Percentiles rank a stretch among this genome's conserved stretches.
These are phyloP conservation scores for Eucalyptus leucophloia DNA, from an alignment of 345 rosid species.

Conservation along the genomic window DNA sequence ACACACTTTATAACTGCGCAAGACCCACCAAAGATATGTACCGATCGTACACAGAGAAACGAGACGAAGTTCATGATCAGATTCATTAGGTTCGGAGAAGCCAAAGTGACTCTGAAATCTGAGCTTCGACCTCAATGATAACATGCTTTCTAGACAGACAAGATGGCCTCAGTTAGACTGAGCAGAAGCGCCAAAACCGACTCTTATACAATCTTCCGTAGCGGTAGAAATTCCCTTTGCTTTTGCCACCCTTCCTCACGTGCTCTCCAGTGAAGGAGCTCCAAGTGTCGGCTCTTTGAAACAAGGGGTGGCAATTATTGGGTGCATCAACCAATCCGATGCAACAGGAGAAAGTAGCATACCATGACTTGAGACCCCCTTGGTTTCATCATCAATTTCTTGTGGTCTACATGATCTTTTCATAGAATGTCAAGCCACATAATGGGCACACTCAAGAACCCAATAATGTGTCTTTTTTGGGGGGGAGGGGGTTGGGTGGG, in stretches of 20 bases:
- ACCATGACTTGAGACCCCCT: not conserved
- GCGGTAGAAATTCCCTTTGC: not conserved
- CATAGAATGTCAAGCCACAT: not conserved
- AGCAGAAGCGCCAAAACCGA: not conserved
- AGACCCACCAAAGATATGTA: not conserved
- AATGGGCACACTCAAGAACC: not conserved
- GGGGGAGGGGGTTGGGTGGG: too few relatives aligned
- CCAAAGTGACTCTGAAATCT: not conserved
- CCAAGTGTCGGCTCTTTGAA: not conserved
- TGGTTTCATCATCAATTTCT: not conserved
- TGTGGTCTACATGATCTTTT: not conserved
- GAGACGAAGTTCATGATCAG: not conserved
- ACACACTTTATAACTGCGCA: not conserved
- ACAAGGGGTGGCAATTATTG: not conserved
- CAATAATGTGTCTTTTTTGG: not conserved
- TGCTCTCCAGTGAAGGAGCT: not conserved
- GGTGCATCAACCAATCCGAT: not conserved
- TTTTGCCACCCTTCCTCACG: not conserved
- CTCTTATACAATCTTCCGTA: not conserved
- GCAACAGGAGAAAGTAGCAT: not conserved
- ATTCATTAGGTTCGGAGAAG: not conserved
- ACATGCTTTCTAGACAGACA: not conserved
- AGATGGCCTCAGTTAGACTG: not conserved
- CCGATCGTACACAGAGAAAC: not conserved
- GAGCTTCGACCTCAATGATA: not conserved